A percentile compares a stretch with the other conserved stretches of the same genome.
phyloP scores from a whole-genome alignment of 1,139 yeast species.

The Blastobotrys ciferrii region DNA sequence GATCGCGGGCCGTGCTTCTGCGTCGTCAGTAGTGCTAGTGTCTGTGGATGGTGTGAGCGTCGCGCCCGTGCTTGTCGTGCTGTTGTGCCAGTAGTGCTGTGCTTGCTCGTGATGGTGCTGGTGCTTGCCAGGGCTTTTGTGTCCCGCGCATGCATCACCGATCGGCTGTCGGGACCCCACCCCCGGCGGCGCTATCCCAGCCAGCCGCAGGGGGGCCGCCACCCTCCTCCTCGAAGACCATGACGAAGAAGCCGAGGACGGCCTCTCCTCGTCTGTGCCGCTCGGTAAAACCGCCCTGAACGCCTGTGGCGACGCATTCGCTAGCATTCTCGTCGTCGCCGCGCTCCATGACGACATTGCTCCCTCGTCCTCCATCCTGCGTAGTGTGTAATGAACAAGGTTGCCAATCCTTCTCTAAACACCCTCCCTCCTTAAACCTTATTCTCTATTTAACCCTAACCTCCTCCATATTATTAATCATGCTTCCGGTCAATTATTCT shows the following conservation, averaged over 20 bases:
- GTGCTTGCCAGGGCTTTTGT: background rate
- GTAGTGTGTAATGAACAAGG: background rate
- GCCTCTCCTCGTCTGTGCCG: background rate
- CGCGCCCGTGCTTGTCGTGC: background rate
- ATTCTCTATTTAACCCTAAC: no score
- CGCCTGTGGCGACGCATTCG: slow-evolving; percentile 9
- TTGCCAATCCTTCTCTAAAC: background rate
- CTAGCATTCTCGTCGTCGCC: slow-evolving; percentile 10
- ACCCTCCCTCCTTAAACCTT: background rate
- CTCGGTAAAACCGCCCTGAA: background rate
- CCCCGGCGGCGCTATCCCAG: background rate
- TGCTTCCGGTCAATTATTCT: no score
- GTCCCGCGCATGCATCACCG: no score
- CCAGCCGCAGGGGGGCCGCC: no score
- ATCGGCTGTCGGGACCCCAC: background rate
- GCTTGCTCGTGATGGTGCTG: no score
- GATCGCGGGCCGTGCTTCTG: no score
- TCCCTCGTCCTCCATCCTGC: background rate
- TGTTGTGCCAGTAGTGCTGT: background rate
- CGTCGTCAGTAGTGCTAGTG: background rate
- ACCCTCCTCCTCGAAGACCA: no score
- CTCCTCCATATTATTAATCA: no score
- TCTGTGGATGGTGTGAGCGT: background rate
- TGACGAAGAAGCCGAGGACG: no score
- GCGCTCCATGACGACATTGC: background rate